These are phyloP conservation scores for Volvox reticuliferus DNA, from an alignment of 139 green algal species.

Conservation along the genomic window DNA sequence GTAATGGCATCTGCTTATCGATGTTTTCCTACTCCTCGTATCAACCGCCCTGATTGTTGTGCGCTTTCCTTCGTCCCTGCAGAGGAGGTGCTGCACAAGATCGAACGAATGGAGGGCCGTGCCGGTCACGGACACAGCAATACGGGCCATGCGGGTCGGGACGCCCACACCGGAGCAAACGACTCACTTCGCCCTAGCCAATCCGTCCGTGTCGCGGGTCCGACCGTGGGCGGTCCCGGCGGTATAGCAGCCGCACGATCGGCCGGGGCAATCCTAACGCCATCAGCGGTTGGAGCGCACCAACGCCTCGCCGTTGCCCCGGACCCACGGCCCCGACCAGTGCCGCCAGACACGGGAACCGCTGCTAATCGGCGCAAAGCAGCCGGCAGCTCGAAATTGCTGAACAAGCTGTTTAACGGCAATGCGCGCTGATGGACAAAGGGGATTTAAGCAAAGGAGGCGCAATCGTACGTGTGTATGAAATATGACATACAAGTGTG, in stretches of 20 bases:
- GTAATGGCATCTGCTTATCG: background rate
- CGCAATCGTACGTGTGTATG: no score
- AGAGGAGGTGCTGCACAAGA: constrained; percentile 55
- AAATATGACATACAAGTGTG: no score
- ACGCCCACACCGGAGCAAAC: background rate
- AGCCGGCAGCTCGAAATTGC: constrained; percentile 16
- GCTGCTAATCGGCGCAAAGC: background rate
- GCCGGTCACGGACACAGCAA: background rate
- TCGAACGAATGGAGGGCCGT: constrained; percentile 43
- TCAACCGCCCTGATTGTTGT: background rate
- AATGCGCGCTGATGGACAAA: background rate
- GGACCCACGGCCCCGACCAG: background rate
- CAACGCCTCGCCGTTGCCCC: background rate
- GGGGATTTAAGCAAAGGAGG: background rate
- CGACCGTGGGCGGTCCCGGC: background rate
- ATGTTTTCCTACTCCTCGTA: background rate
- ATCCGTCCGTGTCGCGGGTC: constrained; percentile 3
- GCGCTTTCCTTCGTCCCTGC: background rate
- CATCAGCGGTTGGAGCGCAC: background rate
- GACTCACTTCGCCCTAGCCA: constrained; percentile 30
- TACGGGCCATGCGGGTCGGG: background rate
- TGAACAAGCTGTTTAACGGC: constrained; percentile 26
- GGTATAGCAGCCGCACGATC: background rate
- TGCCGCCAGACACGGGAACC: background rate
- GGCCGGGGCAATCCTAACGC: no score